Evolutionary conservation across 805 yeast species (phyloP), one percentile per base, ranked within the genome.

Genomic region (Jamesozyma spencerorum): DNA sequence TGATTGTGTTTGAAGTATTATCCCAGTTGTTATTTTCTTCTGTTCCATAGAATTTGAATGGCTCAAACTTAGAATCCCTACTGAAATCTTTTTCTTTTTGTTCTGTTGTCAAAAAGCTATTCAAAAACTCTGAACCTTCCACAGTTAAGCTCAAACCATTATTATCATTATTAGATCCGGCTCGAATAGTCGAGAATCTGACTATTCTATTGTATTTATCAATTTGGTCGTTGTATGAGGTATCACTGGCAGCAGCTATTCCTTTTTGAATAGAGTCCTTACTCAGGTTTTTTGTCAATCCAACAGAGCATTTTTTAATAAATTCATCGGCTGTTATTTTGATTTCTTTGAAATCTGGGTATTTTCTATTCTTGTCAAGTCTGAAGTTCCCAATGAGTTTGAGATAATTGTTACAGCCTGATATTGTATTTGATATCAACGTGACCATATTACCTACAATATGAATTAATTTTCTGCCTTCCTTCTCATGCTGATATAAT

Each of bases 321-420:
- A 83, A 82, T 7, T 69, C 70, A 7, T 69, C 72, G 0, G 87
- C 78, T 5, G 77, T 70, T 3, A 83, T 69, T 43, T 71, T 69
- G 58, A 78, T 72, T 19, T 57, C 58, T 8, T 70, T 60, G 47
- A 81, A 81, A 55, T 84, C 82, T 1, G 85, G 81, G 53, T 81
- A 83, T 17, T 74, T 65, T 51, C 86, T 70, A 32, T 75, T 78
- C 1, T 66, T 57, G 18, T 76, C 72, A 35, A 82, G 62, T 50
- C 71, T 72, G 55, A 80, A 79, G 47, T 81, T 84, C n/a, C 82
- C 82, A n/a, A 79, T 72, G 15, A 75, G 54, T 8, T 72, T 67
- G 24, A 81, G 55, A 32, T 78, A 65, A 41, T 64, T 69, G 46
- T 71, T 58, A 40, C 80, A 77, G 8, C 76, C 72, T 1, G 60